Evolutionary conservation across 2,329 filamentous ascomycete genomes (phyloP).

Genomic region (Aspergillus cejpii): DNA sequence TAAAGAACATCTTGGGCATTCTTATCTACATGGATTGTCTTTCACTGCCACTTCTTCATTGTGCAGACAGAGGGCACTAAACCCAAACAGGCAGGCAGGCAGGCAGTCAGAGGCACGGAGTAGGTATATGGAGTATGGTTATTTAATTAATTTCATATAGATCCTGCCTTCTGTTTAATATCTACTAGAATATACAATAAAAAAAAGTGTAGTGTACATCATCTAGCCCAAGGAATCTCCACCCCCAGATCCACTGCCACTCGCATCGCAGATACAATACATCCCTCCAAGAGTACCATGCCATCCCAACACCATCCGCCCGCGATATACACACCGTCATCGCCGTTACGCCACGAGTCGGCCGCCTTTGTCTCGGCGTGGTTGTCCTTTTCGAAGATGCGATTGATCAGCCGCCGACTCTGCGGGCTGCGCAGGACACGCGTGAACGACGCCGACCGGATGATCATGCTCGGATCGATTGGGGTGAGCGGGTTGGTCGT

Average conservation of each 20-base stretch:
- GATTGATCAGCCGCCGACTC: slow-evolving; percentile 46
- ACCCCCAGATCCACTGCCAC: slow-evolving; percentile 51
- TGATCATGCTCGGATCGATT: slow-evolving; percentile 35
- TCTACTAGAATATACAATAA: too few species aligned
- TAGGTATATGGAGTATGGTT: too few species aligned
- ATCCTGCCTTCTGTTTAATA: too few species aligned
- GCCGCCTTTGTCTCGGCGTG: neutral
- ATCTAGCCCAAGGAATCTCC: slow-evolving; percentile 29
- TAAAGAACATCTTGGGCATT: too few species aligned
- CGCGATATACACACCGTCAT: slow-evolving; percentile 49
- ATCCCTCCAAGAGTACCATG: slow-evolving; percentile 57
- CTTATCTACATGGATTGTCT: too few species aligned
- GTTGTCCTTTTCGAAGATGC: slow-evolving; percentile 34
- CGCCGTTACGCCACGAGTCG: slow-evolving; percentile 48
- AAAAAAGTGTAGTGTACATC: too few species aligned
- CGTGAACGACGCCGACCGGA: slow-evolving; percentile 47
- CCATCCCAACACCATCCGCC: slow-evolving; percentile 61
- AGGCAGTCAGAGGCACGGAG: too few species aligned
- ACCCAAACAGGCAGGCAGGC: too few species aligned
- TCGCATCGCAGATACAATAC: slow-evolving; percentile 53
- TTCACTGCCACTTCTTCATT: too few species aligned
- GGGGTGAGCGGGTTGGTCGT: slow-evolving; percentile 46
- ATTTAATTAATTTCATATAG: too few species aligned
- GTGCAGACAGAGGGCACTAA: too few species aligned
- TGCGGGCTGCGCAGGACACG: slow-evolving; percentile 47